Percentiles rank a stretch among this genome's conserved stretches.
Evolutionary conservation across 2,329 filamentous ascomycete species (phyloP).

Genomic region (Trichocomaceae sp.): DNA sequence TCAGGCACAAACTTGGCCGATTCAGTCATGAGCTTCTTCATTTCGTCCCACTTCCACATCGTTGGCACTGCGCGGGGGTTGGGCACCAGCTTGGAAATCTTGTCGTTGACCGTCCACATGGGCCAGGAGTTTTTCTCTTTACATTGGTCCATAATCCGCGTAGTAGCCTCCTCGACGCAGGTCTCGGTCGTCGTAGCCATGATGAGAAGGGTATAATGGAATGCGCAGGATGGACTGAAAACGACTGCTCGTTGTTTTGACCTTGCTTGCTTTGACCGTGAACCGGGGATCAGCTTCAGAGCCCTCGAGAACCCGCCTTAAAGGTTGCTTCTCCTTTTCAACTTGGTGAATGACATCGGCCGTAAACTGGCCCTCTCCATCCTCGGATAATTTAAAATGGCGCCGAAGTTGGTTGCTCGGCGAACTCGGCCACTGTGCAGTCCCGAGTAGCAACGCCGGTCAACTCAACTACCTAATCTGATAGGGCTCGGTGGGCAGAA

Average conservation of each 20-base stretch:
- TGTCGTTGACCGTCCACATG: neutral
- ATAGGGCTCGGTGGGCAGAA: neutral
- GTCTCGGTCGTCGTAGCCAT: neutral
- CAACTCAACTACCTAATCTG: neutral
- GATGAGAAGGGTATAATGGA: neutral
- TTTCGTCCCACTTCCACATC: constrained; percentile 25
- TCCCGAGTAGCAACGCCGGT: neutral
- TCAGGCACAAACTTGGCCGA: constrained; percentile 25
- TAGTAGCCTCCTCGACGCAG: neutral
- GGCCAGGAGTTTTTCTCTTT: neutral
- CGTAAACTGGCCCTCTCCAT: neutral
- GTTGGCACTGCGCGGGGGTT: constrained; percentile 36
- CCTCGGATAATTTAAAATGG: neutral
- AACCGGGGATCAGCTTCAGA: neutral
- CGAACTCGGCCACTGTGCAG: neutral
- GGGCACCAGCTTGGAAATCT: constrained; percentile 20
- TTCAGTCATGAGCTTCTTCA: constrained; percentile 22
- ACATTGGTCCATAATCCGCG: neutral
- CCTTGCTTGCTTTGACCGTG: no score
- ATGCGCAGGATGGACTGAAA: neutral
- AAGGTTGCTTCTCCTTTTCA: neutral
- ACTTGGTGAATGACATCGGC: neutral
- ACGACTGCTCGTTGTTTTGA: neutral
- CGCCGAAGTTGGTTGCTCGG: neutral
- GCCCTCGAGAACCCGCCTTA: neutral